phyloP scores from a whole-genome alignment of 2,329 filamentous ascomycete species.

The Ilyonectria sp. region DNA sequence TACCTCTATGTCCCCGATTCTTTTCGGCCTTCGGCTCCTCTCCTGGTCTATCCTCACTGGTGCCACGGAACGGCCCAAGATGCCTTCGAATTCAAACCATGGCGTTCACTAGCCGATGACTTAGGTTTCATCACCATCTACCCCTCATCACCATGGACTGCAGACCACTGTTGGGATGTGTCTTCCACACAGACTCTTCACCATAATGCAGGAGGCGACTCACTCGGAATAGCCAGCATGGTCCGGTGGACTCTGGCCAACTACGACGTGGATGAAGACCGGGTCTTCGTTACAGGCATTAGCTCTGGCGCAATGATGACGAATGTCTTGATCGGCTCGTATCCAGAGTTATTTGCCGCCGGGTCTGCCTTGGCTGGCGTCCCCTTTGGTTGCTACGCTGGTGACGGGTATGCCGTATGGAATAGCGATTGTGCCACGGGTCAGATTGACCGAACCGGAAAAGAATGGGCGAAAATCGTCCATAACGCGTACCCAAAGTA shows the following conservation, averaged over 20 bases:
- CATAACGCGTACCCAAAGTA: slow-evolving; percentile 65
- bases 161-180: slow-evolving; percentile 71
- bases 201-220: slow-evolving; percentile 67
- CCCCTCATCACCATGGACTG: slow-evolving; percentile 55
- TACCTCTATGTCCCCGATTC: slow-evolving; percentile 65
- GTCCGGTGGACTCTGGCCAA: slow-evolving; percentile 63
- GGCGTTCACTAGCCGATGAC: slow-evolving; percentile 65
- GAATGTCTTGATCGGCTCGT: slow-evolving; percentile 65
- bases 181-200: slow-evolving; percentile 63
- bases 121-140: slow-evolving; percentile 68
- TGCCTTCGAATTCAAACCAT: slow-evolving; percentile 66
- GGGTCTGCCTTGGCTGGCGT: slow-evolving; percentile 62
- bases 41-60: slow-evolving; percentile 71
- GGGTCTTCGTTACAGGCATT: slow-evolving; percentile 67
- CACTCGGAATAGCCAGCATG: slow-evolving; percentile 68
- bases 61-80: slow-evolving; percentile 68
- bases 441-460: slow-evolving; percentile 54
- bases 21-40: slow-evolving; percentile 60
- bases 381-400: slow-evolving; percentile 65
- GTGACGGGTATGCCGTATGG: slow-evolving; percentile 60
- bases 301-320: slow-evolving; percentile 72
- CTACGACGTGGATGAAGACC: slow-evolving; percentile 61
- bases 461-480: slow-evolving; percentile 55
- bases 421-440: slow-evolving; percentile 50
- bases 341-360: slow-evolving; percentile 68